A percentile compares a stretch with the other conserved stretches of the same genome.
phyloP scores from a whole-genome alignment of 345 rosid genomes.

The Camelina neglecta region DNA sequence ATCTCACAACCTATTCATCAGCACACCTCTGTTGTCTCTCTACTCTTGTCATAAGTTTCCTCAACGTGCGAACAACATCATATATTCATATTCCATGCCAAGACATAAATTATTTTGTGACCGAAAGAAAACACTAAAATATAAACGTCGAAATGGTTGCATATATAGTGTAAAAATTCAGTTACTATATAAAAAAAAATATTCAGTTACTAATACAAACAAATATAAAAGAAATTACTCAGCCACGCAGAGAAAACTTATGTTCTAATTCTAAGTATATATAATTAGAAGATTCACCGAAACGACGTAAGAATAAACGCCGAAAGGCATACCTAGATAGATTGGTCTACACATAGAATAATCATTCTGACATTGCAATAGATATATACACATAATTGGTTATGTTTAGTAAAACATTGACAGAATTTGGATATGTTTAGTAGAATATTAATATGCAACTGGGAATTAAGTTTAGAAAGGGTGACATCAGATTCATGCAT shows the following conservation, averaged over 20 bases:
- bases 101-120: conserved; percentile 12
- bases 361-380: conserved; percentile 1
- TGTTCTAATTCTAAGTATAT: not conserved
- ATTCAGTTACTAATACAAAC: not conserved
- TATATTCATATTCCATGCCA: conserved; percentile 6
- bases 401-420: conserved; percentile 9
- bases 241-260: conserved; percentile 10
- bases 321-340: conserved; percentile 29
- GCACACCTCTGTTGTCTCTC: conserved; percentile 34
- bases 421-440: conserved; percentile 17
- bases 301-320: conserved; percentile 14
- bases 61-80: conserved; percentile 30
- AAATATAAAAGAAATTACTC: conserved; percentile 11
- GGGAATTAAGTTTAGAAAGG: conserved; percentile 20
- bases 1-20: conserved; percentile 36
- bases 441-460: conserved; percentile 21
- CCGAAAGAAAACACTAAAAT: not conserved
- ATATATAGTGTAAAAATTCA: not conserved
- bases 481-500: conserved; percentile 40
- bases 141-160: not conserved
- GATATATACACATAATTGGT: not conserved
- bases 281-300: conserved; percentile 16
- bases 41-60: conserved; percentile 19
- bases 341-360: conserved; percentile 19
- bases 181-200: not conserved